Base-by-base conservation (phyloP, 768 basidiomycete genomes). In the Cyclocybe cylindracea region DNA sequence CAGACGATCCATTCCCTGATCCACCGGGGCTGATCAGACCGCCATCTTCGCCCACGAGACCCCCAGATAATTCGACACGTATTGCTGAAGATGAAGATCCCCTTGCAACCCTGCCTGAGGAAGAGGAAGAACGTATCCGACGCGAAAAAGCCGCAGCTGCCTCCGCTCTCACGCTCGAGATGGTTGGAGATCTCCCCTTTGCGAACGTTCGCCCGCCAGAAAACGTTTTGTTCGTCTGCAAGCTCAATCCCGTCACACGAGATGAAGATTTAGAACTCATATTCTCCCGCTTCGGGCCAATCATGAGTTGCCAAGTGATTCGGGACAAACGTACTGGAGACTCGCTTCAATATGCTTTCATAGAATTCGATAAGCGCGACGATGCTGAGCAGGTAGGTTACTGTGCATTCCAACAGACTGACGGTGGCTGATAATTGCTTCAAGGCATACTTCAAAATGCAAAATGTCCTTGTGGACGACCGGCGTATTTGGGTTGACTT, bases 361-460 rank as follows among this genome's bases (percentile, higher is more conserved):
- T 99, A 59, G 97, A 99, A 70, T 99, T 98, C 72, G 94, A 95
- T 64, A 91, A 90, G 66, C 74, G 86, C 39, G 94, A 93, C 55
- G 89, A 94, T 35, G 94, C 96, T 7, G 96, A 99, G 69, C 89
- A 94, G 84, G 93, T 91, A 56, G 53, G 80, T 61, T 37, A 49
- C 39, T 31, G 1, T 32, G 24, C 34, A 31, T 48, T 41, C 13
- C 38, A 19, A 37, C 44, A 39, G 19, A 32, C 40, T 35, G 1
- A 35, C 31, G 10, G 49, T 29, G 37, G 48, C 61, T 31, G 61
- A 50, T 45, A 48, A 38, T 36, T 39, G 40, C 18, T 33, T 44
- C 3, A 57, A 94, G 89, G 97, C 93, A 7, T 99, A 98, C 69
- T 95, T 98, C 75, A 99, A 98, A 70, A 99, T 99, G 97, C 97